Percentiles rank a stretch among this genome's conserved stretches.
phyloP scores from a whole-genome alignment of 192 early-diverging fungal genomes.

The Jimgerdemannia lactiflua region DNA sequence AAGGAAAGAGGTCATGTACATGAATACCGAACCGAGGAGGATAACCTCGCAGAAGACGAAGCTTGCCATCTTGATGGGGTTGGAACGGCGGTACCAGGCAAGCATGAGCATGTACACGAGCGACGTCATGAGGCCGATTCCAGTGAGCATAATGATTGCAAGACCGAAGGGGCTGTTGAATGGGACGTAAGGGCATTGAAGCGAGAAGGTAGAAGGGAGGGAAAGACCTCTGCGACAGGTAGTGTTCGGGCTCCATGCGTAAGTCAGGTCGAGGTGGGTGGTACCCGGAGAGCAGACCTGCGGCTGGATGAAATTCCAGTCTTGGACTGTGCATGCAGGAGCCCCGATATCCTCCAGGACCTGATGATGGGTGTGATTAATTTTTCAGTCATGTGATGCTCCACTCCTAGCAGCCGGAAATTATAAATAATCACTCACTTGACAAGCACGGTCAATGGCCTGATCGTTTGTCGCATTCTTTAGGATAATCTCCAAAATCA shows the following conservation, averaged over 20 bases:
- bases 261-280: constrained; percentile 1
- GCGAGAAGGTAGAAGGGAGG: neutral
- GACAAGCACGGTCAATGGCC: constrained; percentile 5
- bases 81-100: constrained; percentile 2
- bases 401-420: too few relatives aligned
- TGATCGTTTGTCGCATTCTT: constrained; percentile 11
- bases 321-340: constrained; percentile 3
- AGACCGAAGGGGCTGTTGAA: constrained; percentile 2
- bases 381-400: neutral
- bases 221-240: constrained; percentile 8
- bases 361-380: neutral
- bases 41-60: constrained; percentile 10
- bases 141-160: constrained; percentile 2
- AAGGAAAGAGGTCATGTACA: constrained; percentile 7
- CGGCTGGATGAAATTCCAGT: neutral
- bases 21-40: constrained; percentile 10
- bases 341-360: constrained; percentile 10
- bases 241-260: constrained; percentile 3
- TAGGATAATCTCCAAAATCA: constrained; percentile 1
- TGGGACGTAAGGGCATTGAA: constrained; percentile 8
- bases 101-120: constrained; percentile 7
- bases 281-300: neutral
- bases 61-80: constrained; percentile 8
- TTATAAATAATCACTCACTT: neutral
- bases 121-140: constrained; percentile 3